Evolutionary conservation across 2,329 filamentous ascomycete genomes (phyloP), one percentile per base, ranked within the genome.

Genomic region (Colletotrichum chlorophyti): DNA sequence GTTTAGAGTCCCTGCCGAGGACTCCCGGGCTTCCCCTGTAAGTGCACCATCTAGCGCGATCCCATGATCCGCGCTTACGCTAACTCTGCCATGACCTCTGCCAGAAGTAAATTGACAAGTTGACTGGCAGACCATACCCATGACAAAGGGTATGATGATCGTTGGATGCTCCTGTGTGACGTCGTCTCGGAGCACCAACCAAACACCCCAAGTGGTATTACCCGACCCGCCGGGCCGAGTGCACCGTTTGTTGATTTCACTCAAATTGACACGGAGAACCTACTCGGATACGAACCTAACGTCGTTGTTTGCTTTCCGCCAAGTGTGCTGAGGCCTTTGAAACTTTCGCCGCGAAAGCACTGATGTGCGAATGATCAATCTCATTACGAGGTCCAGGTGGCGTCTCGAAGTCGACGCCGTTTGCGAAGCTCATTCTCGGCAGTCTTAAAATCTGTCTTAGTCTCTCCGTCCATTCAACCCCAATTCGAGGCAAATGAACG

Each of bases 401-500:
- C 38, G 38, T 29, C 17, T 27, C n/a, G 26, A 32, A 38, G 51
- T 32, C 40, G 26, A 23, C 42, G 32, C 51, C 21, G 38, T 59
- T 55, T 38, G 38, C 31, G 31, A 9, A 4, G 17, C 8, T 41
- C 43, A 43, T 29, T 24, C 12, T n/a, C 15, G 12, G 19, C 42
- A 48, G 19, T 42, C 40, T n/a, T n/a, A n/a, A n/a, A n/a, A n/a
- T n/a, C n/a, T n/a, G 17, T n/a, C 23, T 19, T 17, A 47, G 34
- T 23, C 42, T 43, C 43, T 43, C 35, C 12, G 17, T n/a, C n/a
- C 42, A 37, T 34, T 55, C 42, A 55, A 49, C 43, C 15, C 19
- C 43, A 55, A 59, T 55, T 51, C 19, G 35, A 38, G 17, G 24
- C 37, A 27, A 38, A 38, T 42, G 43, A 32, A 48, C 51, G 21